phyloP scores from a whole-genome alignment of 1,284 basidiomycete species.

The Vanrija humicola region DNA sequence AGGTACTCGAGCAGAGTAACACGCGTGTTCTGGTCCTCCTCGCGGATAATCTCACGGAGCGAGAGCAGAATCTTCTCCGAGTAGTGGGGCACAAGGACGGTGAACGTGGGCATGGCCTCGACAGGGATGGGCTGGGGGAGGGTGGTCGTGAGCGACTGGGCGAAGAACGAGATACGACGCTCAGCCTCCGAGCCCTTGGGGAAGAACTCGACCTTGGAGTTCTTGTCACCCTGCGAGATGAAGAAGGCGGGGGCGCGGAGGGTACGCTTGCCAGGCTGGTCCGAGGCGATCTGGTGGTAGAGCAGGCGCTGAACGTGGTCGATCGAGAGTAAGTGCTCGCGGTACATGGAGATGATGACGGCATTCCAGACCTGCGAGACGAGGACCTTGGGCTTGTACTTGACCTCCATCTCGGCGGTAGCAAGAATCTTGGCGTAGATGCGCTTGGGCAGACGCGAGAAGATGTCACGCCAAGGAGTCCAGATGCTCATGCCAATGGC shows the following conservation, averaged over 20 bases:
- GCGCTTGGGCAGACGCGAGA: conserved; percentile 83
- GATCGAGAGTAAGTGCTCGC: conserved; percentile 91
- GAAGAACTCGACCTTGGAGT: conserved; percentile 83
- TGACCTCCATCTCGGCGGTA: conserved; percentile 87
- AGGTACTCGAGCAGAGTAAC: conserved; percentile 94
- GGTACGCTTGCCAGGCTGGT: conserved; percentile 75
- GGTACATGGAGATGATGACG: conserved; percentile 98
- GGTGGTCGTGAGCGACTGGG: conserved; percentile 84
- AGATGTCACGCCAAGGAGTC: conserved; percentile 97
- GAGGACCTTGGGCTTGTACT: conserved; percentile 96
- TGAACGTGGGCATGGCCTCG: conserved; percentile 96
- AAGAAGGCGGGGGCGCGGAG: conserved; percentile 91
- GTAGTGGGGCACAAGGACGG: conserved; percentile 90
- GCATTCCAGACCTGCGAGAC: conserved; percentile 98
- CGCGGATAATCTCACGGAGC: conserved; percentile 90
- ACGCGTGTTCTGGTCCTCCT: conserved; percentile 91
- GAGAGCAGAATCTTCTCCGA: conserved; percentile 94
- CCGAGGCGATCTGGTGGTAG: conserved; percentile 87
- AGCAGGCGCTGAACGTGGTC: conserved; percentile 91
- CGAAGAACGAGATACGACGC: conserved; percentile 92
- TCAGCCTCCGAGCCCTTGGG: conserved; percentile 86
- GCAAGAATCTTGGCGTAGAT: conserved; percentile 91
- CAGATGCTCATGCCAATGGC: conserved; percentile 86
- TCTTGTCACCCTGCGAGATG: conserved; percentile 76
- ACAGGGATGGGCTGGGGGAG: conserved; percentile 86